A percentile compares a stretch with the other conserved stretches of the same genome.
phyloP scores from a whole-genome alignment of 257 asterid species.

The Agastache rugosa region DNA sequence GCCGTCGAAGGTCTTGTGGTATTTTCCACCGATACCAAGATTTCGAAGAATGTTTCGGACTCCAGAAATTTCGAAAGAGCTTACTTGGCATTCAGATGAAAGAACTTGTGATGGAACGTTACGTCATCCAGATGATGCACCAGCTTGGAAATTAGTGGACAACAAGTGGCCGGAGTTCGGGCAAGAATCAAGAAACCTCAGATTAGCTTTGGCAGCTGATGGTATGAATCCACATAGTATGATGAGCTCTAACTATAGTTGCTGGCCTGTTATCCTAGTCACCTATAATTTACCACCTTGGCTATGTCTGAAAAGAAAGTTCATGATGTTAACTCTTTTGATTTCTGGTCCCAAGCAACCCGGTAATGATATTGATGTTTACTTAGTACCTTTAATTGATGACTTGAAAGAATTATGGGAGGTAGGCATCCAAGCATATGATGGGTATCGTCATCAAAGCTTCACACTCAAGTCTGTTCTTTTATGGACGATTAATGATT shows the following conservation, averaged over 20 bases:
- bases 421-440: too few species aligned
- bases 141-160: neutral
- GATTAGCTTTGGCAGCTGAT: neutral
- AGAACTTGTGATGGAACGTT: too few species aligned
- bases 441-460: too few species aligned
- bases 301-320: constrained; percentile 3
- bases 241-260: neutral
- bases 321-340: constrained; percentile 1
- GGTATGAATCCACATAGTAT: neutral
- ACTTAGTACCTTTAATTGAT: neutral
- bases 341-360: constrained; percentile 4
- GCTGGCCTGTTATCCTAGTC: neutral
- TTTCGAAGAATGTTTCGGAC: too few species aligned
- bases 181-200: neutral
- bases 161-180: neutral
- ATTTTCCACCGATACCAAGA: too few species aligned
- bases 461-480: too few species aligned
- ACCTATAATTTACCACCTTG: too few species aligned
- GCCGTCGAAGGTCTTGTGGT: too few species aligned
- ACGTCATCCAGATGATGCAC: neutral
- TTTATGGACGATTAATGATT: too few species aligned
- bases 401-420: neutral
- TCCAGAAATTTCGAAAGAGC: too few species aligned
- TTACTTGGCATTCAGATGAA: too few species aligned
- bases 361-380: constrained; percentile 1